Evolutionary conservation across 495 filamentous ascomycete genomes (phyloP).

Genomic region (Xylaria intraflava): DNA sequence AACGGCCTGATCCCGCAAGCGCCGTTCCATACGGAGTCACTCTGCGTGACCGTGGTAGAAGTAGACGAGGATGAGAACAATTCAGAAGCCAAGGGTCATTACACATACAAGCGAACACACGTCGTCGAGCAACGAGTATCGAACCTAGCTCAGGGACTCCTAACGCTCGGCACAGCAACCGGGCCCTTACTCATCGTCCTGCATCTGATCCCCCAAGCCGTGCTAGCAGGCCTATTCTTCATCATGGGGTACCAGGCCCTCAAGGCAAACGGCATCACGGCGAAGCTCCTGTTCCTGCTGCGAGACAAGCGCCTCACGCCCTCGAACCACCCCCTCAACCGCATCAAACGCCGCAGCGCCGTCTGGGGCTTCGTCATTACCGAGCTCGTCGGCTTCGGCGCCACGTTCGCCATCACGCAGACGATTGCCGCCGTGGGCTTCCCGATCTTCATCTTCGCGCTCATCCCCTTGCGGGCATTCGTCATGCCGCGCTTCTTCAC

Average conservation of each 20-base stretch:
- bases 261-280: constrained; percentile 72
- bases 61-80: constrained; percentile 47
- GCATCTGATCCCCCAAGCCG: constrained; percentile 78
- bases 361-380: constrained; percentile 72
- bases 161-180: constrained; percentile 82
- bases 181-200: constrained; percentile 77
- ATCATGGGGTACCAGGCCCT: constrained; percentile 87
- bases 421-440: constrained; percentile 93
- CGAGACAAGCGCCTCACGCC: constrained; percentile 61
- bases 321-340: constrained; percentile 57
- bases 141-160: constrained; percentile 76
- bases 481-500: constrained; percentile 67
- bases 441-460: constrained; percentile 72
- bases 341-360: constrained; percentile 50
- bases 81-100: constrained; percentile 46
- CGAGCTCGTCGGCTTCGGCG: constrained; percentile 75
- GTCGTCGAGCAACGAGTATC: constrained; percentile 90
- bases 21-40: constrained; percentile 82
- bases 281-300: constrained; percentile 69
- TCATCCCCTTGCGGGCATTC: constrained; percentile 71
- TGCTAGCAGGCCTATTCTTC: constrained; percentile 89
- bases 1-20: constrained; percentile 92
- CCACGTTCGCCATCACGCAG: constrained; percentile 91
- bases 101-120: constrained; percentile 55
- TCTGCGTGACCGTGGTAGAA: constrained; percentile 66